These are phyloP conservation scores for Echinochloa phyllopogon DNA, from an alignment of 176 grass and related monocot species.

Conservation along the genomic window DNA sequence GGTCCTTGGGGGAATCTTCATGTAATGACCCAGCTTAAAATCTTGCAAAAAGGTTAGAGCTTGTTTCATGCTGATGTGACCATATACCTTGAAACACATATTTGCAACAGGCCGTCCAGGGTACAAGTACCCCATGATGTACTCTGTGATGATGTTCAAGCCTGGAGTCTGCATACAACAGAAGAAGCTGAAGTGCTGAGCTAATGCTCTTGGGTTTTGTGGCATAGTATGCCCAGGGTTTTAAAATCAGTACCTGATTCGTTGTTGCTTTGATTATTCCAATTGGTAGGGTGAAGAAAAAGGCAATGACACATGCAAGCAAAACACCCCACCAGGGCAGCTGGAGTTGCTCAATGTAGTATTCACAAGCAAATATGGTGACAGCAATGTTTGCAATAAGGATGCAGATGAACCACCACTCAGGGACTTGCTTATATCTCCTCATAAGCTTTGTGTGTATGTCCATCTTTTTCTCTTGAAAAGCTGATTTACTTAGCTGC, in stretches of 20 bases:
- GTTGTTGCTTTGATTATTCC: conserved; percentile 97
- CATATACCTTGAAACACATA: conserved; percentile 99
- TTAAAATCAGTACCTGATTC: conserved; percentile 60
- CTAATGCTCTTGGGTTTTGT: neutral
- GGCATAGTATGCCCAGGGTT: neutral
- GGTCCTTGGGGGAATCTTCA: conserved; percentile 94
- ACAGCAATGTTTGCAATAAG: conserved; percentile 63
- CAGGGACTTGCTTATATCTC: conserved; percentile 77
- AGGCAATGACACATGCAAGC: conserved; percentile 75
- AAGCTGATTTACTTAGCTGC: conserved; percentile 89
- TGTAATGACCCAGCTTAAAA: conserved; percentile 94
- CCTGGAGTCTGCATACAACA: conserved; percentile 68
- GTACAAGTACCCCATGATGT: conserved; percentile 92
- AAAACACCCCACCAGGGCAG: conserved; percentile 97
- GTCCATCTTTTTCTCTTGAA: conserved; percentile 73
- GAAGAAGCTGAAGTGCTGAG: neutral
- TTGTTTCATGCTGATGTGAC: conserved; percentile 87
- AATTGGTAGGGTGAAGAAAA: conserved; percentile 89
- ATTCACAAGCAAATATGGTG: conserved; percentile 88
- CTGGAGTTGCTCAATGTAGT: conserved; percentile 94
- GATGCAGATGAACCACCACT: conserved; percentile 91
- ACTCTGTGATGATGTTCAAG: conserved; percentile 91
- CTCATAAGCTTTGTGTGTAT: conserved; percentile 90
- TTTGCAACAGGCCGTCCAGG: conserved; percentile 84
- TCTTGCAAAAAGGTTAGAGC: conserved; percentile 88